A percentile compares a stretch with the other conserved stretches of the same genome.
Conservation (phyloP, 306 rosid species). For the Clitoria ternatea region DNA sequence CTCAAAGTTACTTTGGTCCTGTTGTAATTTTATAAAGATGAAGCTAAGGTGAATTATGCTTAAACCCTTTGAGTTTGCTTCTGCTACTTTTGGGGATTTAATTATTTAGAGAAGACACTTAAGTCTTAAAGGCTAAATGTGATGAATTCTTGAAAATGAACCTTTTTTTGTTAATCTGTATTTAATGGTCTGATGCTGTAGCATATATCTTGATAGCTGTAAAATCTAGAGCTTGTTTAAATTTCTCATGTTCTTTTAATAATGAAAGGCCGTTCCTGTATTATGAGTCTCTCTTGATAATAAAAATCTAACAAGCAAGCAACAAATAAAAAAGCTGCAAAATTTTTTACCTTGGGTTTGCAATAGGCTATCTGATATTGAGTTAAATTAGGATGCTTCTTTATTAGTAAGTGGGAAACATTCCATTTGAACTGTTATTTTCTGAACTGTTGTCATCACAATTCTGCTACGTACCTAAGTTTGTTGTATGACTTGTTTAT, state of each 20-base stretch:
- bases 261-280: not conserved
- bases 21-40: not conserved
- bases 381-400: not conserved
- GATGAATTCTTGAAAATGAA: not conserved
- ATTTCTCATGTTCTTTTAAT: not conserved
- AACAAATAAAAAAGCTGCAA: not conserved
- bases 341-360: not conserved
- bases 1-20: not conserved
- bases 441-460: not conserved
- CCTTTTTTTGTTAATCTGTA: not conserved
- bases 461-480: not conserved
- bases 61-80: not conserved
- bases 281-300: not conserved
- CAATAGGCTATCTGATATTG: not conserved
- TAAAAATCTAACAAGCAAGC: not conserved
- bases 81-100: not conserved
- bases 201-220: not conserved
- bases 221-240: not conserved
- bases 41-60: not conserved
- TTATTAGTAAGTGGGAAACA: not conserved
- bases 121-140: not conserved
- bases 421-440: not conserved
- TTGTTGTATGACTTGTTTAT: not conserved
- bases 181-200: not conserved
- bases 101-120: not conserved